Evolutionary conservation across 768 basidiomycete genomes (phyloP), one percentile per base, ranked within the genome.

Genomic region (Boletales sp.): DNA sequence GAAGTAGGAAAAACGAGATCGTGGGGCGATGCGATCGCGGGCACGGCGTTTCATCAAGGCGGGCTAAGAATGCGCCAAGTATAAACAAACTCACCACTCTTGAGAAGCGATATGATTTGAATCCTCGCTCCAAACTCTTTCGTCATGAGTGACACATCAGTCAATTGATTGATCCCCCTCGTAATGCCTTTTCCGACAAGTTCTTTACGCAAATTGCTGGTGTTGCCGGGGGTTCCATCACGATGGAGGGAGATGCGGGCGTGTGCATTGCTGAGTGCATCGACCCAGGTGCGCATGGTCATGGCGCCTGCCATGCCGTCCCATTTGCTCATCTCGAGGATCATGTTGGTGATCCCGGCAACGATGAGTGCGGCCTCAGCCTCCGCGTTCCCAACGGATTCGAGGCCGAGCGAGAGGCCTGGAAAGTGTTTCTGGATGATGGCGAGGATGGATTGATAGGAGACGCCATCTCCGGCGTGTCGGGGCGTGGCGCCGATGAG

Each of bases 221-320:
- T 59, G 33, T 59, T 67, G 39, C 58, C 42, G 1, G 48, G 46
- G 49, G 36, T 44, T 8, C 36, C 44, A 36, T 28, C 14, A 25
- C 21, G 21, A 5, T 25, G 13, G 12, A 30, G 47, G 57, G 53
- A 41, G 42, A 62, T 64, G 53, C 62, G 68, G n/a, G 54, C 62
- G 52, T 77, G 70, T 10, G 72, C 75, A 31, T 73, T 72, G 8
- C 72, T 66, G n/a, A 81, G 66, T 1, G 66, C 59, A 45, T 81
- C 78, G 5, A 72, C 72, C 79, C 79, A 80, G 10, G 77, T 80
- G 33, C 76, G 71, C 72, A 80, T 76, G 36, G 79, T 73, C 77
- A 80, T 78, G 28, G 70, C 78, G 7, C 76, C 76, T 4, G 78
- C 74, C 76, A 79, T 78, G 8, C 74, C 74, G 48, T 80, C 77